Conservation (phyloP, 176 grass and related monocot genomes). For the Bothriochloa decipiens region DNA sequence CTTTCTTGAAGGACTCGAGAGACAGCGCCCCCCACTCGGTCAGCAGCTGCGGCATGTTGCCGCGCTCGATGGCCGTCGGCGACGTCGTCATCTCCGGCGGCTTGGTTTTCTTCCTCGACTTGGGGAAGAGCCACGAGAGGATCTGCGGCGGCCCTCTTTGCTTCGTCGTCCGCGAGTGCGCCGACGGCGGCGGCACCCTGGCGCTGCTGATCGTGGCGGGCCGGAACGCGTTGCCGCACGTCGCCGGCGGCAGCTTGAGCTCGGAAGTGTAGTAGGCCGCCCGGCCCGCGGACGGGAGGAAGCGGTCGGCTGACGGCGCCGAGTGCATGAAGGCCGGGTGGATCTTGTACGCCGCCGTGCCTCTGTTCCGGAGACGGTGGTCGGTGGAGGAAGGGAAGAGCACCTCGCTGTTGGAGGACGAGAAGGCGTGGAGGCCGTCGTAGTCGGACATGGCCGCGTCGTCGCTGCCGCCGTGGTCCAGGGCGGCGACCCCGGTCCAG, state of each 20-base stretch:
- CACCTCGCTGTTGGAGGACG: constrained; percentile 68
- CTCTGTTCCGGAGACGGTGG: constrained; percentile 51
- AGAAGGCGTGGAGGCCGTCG: constrained; percentile 52
- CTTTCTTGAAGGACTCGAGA: constrained; percentile 70
- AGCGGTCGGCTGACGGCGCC: constrained; percentile 44
- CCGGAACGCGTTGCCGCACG: constrained; percentile 25
- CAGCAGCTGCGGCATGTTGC: constrained; percentile 80
- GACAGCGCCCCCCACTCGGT: constrained; percentile 87
- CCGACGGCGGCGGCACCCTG: constrained; percentile 33
- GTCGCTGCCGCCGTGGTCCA: constrained; percentile 54
- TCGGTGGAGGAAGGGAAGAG: constrained; percentile 60
- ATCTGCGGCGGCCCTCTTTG: constrained; percentile 55
- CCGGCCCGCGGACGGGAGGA: constrained; percentile 49
- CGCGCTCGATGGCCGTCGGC: constrained; percentile 56
- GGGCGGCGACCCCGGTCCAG: constrained; percentile 62
- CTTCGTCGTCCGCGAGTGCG: constrained; percentile 56
- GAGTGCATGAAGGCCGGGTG: constrained; percentile 61
- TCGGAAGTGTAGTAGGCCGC: constrained; percentile 47
- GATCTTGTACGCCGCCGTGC: constrained; percentile 49
- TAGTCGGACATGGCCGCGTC: constrained; percentile 57
- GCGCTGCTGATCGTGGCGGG: constrained; percentile 28
- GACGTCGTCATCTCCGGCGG: constrained; percentile 40
- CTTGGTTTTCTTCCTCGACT: constrained; percentile 68
- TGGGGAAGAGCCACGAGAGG: constrained; percentile 88
- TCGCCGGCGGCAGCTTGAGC: constrained; percentile 50